Evolutionary conservation across 148 eudicot genomes (phyloP).

Genomic region (Spergularia marina): DNA sequence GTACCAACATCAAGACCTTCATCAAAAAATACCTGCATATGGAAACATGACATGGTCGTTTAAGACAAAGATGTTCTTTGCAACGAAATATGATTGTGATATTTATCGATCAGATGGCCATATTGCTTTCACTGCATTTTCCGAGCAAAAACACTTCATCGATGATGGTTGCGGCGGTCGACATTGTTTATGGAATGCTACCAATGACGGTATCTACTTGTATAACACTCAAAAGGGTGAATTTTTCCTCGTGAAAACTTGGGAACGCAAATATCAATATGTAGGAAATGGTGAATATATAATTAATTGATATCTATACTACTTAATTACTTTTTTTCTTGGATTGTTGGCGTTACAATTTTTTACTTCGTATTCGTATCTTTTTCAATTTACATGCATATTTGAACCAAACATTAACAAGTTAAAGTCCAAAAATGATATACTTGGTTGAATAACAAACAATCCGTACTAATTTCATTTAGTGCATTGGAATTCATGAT

Average conservation of each 20-base stretch:
- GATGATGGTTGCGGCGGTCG: not conserved
- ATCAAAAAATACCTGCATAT: not conserved
- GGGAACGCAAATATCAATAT: too few species aligned
- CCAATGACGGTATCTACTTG: not conserved
- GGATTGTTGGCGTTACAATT: too few species aligned
- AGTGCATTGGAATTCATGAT: too few species aligned
- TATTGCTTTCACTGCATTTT: not conserved
- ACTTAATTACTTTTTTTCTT: too few species aligned
- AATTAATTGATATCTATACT: too few species aligned
- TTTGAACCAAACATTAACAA: too few species aligned
- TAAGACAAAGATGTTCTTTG: not conserved
- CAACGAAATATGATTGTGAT: not conserved
- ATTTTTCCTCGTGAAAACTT: not conserved
- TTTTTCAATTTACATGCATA: too few species aligned
- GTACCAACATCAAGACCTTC: not conserved
- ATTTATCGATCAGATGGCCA: not conserved
- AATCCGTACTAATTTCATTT: too few species aligned
- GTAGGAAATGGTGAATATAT: too few species aligned
- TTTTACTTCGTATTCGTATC: too few species aligned
- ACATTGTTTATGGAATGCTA: not conserved
- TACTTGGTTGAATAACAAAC: too few species aligned
- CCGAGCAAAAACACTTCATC: not conserved
- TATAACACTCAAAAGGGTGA: not conserved
- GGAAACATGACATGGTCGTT: not conserved
- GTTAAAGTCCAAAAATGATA: too few species aligned